phyloP scores from a whole-genome alignment of 2,329 filamentous ascomycete genomes.

The Fusarium continuum region DNA sequence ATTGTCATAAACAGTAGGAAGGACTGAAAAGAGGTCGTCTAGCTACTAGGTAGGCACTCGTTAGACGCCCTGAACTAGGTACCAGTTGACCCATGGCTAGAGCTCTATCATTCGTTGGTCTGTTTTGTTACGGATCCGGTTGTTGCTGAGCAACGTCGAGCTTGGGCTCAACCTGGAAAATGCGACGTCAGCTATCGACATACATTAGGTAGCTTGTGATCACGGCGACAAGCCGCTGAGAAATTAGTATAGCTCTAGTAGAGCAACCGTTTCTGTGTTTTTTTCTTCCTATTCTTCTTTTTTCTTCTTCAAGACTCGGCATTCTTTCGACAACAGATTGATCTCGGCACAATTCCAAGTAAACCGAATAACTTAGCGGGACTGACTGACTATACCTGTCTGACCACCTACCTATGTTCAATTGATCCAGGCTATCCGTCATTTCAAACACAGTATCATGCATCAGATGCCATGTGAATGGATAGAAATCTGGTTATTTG shows the following conservation, averaged over 20 bases:
- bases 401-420: not conserved
- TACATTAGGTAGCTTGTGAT: no score
- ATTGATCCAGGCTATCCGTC: no score
- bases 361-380: no score
- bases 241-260: no score
- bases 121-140: conserved; percentile 37
- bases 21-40: not conserved
- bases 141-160: conserved; percentile 41
- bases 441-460: no score
- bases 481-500: not conserved
- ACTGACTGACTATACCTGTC: not conserved
- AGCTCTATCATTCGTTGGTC: conserved; percentile 36
- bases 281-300: no score
- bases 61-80: conserved; percentile 10
- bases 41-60: not conserved
- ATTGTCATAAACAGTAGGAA: not conserved
- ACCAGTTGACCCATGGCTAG: conserved; percentile 20
- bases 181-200: conserved; percentile 14
- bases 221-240: not conserved
- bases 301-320: no score
- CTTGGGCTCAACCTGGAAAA: conserved; percentile 16
- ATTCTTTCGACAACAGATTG: no score
- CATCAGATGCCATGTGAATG: not conserved
- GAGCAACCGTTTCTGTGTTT: no score
- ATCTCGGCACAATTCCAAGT: no score